Base-by-base conservation (phyloP, 1,139 yeast genomes). In the Pichia sp. region DNA sequence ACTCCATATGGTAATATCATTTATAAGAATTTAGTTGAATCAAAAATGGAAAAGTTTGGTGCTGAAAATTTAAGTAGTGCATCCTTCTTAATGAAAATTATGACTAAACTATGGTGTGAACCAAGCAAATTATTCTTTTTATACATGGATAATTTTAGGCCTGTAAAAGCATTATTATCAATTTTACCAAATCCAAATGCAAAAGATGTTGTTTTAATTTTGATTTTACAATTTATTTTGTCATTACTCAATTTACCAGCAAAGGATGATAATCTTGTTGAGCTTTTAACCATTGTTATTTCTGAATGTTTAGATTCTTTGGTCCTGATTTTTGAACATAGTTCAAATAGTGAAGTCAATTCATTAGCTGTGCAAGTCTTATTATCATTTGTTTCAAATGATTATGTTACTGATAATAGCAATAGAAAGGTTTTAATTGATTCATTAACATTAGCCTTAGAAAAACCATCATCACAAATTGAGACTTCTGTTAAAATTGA, bases 41-140 rank as follows among this genome's bases (percentile, higher is more conserved):
- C 95, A 11, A 75, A 93, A 54, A 66, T 91, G 53, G 64, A 52
- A 1, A 68, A 72, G 20, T 88, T 89, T 59, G 81, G 83, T 3
- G 70, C 65, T 31, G 95, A 85, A 53, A 89, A 89, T 57, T 66
- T 84, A 35, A 94, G 87, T 55, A 88, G 81, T 54, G 81, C 89
- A 1, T 87, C 96, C 0, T 75, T 95, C 0, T 61, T 89, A 37
- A 66, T 89, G 74, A 74, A 69, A 43, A 60, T 87, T n/a, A 74
- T 89, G 52, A 63, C 75, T 5, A 66, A 74, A 14, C 75, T 95
- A 78, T 72, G 91, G 34, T 67, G 71, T 13, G 63, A 66, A 23
- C 66, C 69, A 11, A 64, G 66, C 22, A 67, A 80, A 31, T 64
- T 71, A 38, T 68, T 68, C 18, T 76, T 82, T 47, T 61, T 86